Evolutionary conservation across 495 filamentous ascomycete species (phyloP).

Genomic region (Cercophora samala): DNA sequence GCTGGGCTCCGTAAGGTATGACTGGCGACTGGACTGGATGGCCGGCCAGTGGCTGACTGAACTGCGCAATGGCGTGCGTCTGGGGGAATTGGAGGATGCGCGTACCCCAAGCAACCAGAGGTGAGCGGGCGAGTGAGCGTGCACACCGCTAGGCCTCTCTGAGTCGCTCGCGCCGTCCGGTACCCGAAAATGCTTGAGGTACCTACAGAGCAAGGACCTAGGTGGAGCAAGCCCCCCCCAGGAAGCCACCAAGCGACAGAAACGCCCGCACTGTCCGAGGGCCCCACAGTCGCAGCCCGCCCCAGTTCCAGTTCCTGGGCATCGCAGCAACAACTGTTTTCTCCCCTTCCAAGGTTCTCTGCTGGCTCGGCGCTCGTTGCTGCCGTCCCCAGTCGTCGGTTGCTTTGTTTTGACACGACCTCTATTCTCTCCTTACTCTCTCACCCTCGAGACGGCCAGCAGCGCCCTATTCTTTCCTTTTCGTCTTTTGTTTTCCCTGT

Average conservation of each 20-base stretch:
- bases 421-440: background rate
- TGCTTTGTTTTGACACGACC: slow-evolving; percentile 4
- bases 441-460: background rate
- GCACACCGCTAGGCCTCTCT: slow-evolving; percentile 29
- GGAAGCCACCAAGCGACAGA: slow-evolving; percentile 6
- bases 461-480: slow-evolving; percentile 8
- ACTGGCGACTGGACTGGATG: slow-evolving; percentile 8
- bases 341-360: slow-evolving; percentile 4
- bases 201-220: slow-evolving; percentile 14
- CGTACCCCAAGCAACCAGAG: slow-evolving; percentile 13
- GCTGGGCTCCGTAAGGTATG: slow-evolving; percentile 15
- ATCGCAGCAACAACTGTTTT: slow-evolving; percentile 1
- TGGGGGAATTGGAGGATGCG: slow-evolving; percentile 29
- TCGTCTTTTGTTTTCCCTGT: background rate
- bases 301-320: slow-evolving; percentile 1
- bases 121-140: slow-evolving; percentile 1
- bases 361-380: slow-evolving; percentile 8
- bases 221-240: background rate
- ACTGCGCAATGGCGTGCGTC: slow-evolving; percentile 3
- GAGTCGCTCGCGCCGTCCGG: slow-evolving; percentile 23
- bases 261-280: slow-evolving; percentile 4
- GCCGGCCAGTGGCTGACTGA: background rate
- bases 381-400: background rate
- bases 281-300: slow-evolving; percentile 9
- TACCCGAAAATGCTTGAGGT: slow-evolving; percentile 27